These are phyloP conservation scores for Saccharomycopsis vini DNA, from an alignment of 805 yeast species.

Conservation along the genomic window DNA sequence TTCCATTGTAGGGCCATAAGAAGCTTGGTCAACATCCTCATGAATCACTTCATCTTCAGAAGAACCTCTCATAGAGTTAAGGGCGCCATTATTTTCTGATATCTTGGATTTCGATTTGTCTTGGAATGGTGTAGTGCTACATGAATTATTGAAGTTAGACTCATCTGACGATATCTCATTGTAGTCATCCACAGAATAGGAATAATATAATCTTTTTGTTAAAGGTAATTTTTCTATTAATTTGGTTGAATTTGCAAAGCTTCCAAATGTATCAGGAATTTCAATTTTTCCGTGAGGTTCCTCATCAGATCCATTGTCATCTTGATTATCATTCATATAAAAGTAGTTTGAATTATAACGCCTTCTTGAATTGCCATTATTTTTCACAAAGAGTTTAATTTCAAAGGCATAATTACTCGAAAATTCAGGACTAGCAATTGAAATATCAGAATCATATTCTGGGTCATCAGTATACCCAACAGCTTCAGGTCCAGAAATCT, in stretches of 20 bases:
- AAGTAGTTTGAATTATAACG: neutral
- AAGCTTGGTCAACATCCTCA: neutral
- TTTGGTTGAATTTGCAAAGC: constrained; percentile 34
- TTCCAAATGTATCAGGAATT: constrained; percentile 35
- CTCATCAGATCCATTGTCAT: neutral
- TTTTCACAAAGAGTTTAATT: constrained; percentile 32
- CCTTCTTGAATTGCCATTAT: neutral
- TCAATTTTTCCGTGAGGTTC: constrained; percentile 29
- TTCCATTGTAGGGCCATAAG: too few relatives aligned
- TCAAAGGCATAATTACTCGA: constrained; percentile 42
- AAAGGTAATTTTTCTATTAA: constrained; percentile 27
- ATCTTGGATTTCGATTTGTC: too few relatives aligned
- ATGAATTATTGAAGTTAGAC: neutral
- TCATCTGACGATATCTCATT: constrained; percentile 1
- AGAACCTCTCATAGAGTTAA: too few relatives aligned
- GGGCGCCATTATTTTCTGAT: neutral
- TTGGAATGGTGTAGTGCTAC: too few relatives aligned
- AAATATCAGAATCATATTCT: constrained; percentile 35
- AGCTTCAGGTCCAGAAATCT: neutral
- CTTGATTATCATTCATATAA: too few relatives aligned
- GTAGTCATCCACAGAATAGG: constrained; percentile 21
- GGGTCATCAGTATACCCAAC: constrained; percentile 5
- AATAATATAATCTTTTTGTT: constrained; percentile 26
- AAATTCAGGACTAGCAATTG: constrained; percentile 44
- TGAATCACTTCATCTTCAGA: neutral